Base-by-base conservation (phyloP, 2,329 filamentous ascomycete species). In the Beauveria bassiana region DNA sequence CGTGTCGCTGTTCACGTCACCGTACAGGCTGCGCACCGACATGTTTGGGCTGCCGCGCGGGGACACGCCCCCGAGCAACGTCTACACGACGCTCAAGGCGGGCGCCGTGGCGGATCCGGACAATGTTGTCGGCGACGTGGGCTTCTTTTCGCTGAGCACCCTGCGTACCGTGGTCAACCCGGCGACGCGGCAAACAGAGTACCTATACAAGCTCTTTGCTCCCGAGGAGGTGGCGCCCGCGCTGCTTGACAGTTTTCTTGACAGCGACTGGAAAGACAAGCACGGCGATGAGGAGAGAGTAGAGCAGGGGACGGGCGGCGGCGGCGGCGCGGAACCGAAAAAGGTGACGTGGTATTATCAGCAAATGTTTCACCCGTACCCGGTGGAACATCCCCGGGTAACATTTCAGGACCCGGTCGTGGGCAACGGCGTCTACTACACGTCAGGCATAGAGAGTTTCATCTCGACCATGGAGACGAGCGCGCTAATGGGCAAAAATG, bases 381-480 rank as follows among this genome's bases (percentile, higher is more conserved):
- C 95, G 0, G 86, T 91, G 65, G 85, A 91, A 67, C 84, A 86
- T n/a, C 93, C 93, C 0, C 83, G 92, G 0, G 86, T 92, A 0
- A 93, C 89, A 0, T 99, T 98, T 72, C 91, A 97, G 67, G 88
- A 95, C 64, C 84, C 88, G 3, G 78, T 87, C 64, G 71, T 97
- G 3, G 86, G 84, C 5, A 74, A 81, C 7, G 84, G 85, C 0
- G 69, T 93, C 16, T 95, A 86, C 73, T 89, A 89, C 70, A 88
- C 86, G 0, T 86, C 84, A 12, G 86, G 85, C 2, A 96, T 98
- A 49, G 93, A 98, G 75, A 88, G 88, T 67, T 97, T 99, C 72
- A 96, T 98, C 67, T 95, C 89, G 10, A 96, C 92, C 0, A 98
- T 99, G 95, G 95, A 99, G 79, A 97, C 95, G 7, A 96, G 87